Evolutionary conservation across 1,284 basidiomycete species (phyloP), one percentile per base, ranked within the genome.

Genomic region (Gymnopus androsaceus): DNA sequence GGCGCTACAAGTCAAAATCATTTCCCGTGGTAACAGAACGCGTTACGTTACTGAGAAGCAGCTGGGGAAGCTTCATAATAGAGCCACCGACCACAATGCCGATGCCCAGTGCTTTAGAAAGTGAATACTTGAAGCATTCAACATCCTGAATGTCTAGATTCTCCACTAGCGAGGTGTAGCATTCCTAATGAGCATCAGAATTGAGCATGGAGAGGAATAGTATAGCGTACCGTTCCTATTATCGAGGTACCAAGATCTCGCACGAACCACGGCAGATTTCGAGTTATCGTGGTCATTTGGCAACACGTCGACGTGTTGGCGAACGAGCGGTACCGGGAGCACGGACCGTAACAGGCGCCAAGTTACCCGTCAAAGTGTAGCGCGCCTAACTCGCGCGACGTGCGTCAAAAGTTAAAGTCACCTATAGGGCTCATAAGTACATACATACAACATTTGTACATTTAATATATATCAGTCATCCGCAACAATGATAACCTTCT

Each of bases 61-160:
- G 72, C 67, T 98, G 96, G 3, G 96, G 96, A 12, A 98, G 81
- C 74, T 98, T 98, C 86, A 98, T 92, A 59, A 98, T 93, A 25
- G 89, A 88, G 1, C 95, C 95, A 50, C 95, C 96, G 1, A 93
- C 76, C 38, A 98, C 94, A 60, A 99, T 95, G 0, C 90, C 95
- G 27, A 98, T 75, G 0, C 96, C 96, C 7, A 99, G 77, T 0
- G 87, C 93, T 68, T 98, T 99, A 2, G 95, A 98, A 52, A 98
- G 72, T 2, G 92, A 85, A 69, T 94, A 93, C 70, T 94, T 94
- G 68, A 99, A 78, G 70, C 96, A 99, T 58, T 88, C 78, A 7
- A 84, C 76, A 68, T 96, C 88, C n/a, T 73, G 74, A n/a, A 97
- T 65, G 71, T 98, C 75, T 57, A 96, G 83, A 72, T 98, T 85